A percentile compares a stretch with the other conserved stretches of the same genome.
These are phyloP conservation scores for Millerago galiae DNA, from an alignment of 805 yeast genomes.

Conservation along the genomic window DNA sequence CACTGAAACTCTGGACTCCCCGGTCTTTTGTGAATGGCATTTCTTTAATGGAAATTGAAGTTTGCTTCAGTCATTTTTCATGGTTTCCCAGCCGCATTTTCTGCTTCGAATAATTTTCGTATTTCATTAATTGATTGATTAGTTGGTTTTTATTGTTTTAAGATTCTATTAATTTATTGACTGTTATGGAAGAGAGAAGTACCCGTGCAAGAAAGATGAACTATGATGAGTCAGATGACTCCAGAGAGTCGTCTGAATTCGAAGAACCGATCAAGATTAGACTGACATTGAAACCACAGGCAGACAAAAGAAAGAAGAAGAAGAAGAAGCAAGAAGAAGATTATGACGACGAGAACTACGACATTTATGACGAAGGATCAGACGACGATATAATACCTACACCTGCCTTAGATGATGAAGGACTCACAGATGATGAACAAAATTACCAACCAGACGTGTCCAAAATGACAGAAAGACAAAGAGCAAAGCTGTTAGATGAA, in stretches of 20 bases:
- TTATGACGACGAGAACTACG: conserved; percentile 15
- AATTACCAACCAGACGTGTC: conserved; percentile 16
- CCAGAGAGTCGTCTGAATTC: neutral
- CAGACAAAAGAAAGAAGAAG: conserved; percentile 15
- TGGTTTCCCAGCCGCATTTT: too few relatives aligned
- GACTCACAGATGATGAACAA: conserved; percentile 19
- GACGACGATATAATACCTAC: conserved; percentile 20
- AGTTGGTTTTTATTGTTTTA: too few relatives aligned
- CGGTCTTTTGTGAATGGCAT: neutral
- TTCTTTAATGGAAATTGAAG: neutral
- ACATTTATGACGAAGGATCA: conserved; percentile 20
- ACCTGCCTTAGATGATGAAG: conserved; percentile 21
- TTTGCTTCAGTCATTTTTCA: conserved; percentile 4
- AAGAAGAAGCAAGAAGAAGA: conserved; percentile 9
- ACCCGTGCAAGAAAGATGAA: too few relatives aligned
- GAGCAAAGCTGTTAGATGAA: conserved; percentile 15
- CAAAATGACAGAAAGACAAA: conserved; percentile 25
- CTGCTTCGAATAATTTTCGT: neutral
- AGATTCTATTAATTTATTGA: too few relatives aligned
- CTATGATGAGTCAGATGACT: too few relatives aligned
- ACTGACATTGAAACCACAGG: conserved; percentile 1
- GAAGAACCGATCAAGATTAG: conserved; percentile 9
- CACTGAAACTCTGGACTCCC: too few relatives aligned
- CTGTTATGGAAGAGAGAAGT: conserved; percentile 10
- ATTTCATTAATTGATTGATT: too few relatives aligned